These are phyloP conservation scores for Verticillium nubilum DNA, from an alignment of 2,329 filamentous ascomycete species.

Conservation along the genomic window DNA sequence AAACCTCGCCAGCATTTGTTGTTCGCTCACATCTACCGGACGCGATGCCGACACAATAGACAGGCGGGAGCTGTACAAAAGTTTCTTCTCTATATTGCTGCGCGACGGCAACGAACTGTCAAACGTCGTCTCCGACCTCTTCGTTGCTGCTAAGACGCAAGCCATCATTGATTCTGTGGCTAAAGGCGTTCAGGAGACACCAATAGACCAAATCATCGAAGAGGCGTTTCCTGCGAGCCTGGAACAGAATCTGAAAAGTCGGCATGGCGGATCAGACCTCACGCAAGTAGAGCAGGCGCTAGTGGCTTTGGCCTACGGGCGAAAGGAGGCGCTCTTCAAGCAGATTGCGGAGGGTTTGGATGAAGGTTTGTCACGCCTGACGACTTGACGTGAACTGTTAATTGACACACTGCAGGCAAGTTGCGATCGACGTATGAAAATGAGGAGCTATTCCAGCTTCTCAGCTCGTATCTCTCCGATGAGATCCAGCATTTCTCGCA, in stretches of 20 bases:
- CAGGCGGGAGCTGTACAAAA: slow-evolving; percentile 28
- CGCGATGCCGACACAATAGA: background rate
- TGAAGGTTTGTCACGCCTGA: background rate
- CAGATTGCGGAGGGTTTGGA: slow-evolving; percentile 26
- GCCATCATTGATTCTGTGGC: slow-evolving; percentile 46
- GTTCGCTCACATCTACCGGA: slow-evolving; percentile 1
- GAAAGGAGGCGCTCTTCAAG: slow-evolving; percentile 25
- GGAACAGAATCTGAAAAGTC: slow-evolving; percentile 36
- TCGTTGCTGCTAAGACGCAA: slow-evolving; percentile 42
- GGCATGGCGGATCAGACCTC: slow-evolving; percentile 23
- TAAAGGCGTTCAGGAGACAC: slow-evolving; percentile 40
- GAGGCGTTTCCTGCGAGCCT: slow-evolving; percentile 53
- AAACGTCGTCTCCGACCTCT: slow-evolving; percentile 34
- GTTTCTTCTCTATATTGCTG: slow-evolving; percentile 35
- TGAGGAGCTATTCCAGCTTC: slow-evolving; percentile 21
- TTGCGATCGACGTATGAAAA: slow-evolving; percentile 22
- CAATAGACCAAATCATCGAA: slow-evolving; percentile 45
- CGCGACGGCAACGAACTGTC: slow-evolving; percentile 31
- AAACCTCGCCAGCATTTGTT: slow-evolving; percentile 42
- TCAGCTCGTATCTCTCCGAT: slow-evolving; percentile 24
- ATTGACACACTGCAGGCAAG: slow-evolving; percentile 8
- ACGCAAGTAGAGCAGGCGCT: slow-evolving; percentile 29
- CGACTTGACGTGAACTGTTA: no score
- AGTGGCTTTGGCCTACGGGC: slow-evolving; percentile 23
- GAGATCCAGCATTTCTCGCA: slow-evolving; percentile 26